phyloP scores from a whole-genome alignment of 345 rosid species.

The Arabidopsis arenosa region DNA sequence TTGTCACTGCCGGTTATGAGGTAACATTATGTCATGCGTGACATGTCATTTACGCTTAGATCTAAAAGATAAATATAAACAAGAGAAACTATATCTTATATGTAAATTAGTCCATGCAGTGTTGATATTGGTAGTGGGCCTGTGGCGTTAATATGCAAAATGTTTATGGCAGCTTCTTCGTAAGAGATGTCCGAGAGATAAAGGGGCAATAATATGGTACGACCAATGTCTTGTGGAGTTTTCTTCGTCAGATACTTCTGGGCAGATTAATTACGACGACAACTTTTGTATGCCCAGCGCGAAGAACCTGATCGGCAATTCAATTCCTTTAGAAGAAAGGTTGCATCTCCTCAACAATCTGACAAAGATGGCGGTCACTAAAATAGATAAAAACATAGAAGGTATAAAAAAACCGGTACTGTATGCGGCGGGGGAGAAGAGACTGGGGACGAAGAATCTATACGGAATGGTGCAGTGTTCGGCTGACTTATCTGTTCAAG shows the following conservation, averaged over 20 bases:
- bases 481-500: constrained; percentile 41
- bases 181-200: constrained; percentile 48
- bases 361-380: constrained; percentile 15
- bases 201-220: constrained; percentile 51
- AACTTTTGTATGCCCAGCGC: constrained; percentile 30
- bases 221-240: constrained; percentile 61
- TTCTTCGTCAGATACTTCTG: constrained; percentile 42
- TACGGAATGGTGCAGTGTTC: constrained; percentile 62
- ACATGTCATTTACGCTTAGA: not conserved
- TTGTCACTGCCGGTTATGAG: constrained; percentile 35
- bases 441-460: constrained; percentile 24
- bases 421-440: constrained; percentile 42
- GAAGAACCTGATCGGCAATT: not conserved
- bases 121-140: too few species aligned
- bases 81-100: not conserved
- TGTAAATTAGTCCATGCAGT: not conserved
- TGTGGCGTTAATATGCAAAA: not conserved
- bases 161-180: constrained; percentile 7
- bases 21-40: constrained; percentile 25
- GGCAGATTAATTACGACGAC: constrained; percentile 45
- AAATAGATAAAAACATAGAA: too few species aligned
- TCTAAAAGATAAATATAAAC: not conserved
- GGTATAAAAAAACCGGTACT: constrained; percentile 8
- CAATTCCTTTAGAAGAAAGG: not conserved
- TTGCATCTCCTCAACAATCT: constrained; percentile 8